phyloP scores from a whole-genome alignment of 208 protist genomes.

The Crithidia brevicula region DNA sequence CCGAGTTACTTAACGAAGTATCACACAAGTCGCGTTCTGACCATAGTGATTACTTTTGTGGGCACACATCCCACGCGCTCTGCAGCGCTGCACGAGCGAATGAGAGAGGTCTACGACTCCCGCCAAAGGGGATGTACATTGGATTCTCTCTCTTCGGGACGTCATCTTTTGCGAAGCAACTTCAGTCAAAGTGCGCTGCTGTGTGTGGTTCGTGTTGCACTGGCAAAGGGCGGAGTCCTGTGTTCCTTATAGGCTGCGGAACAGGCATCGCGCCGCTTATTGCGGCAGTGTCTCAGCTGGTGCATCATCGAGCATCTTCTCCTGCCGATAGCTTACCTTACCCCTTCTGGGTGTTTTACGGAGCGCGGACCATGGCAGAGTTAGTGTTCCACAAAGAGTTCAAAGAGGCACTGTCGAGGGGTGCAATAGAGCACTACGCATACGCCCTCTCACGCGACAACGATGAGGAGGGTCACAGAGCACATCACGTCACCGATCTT shows the following conservation, averaged over 20 bases:
- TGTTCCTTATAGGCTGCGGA: conserved; percentile 76
- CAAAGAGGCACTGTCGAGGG: conserved; percentile 36
- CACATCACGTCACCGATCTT: conserved; percentile 71
- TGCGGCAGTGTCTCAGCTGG: conserved; percentile 62
- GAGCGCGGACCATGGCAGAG: conserved; percentile 54
- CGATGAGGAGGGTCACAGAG: background rate
- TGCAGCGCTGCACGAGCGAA: conserved; percentile 19
- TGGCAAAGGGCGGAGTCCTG: conserved; percentile 10
- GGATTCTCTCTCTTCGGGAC: conserved; percentile 66
- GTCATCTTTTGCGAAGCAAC: conserved; percentile 52
- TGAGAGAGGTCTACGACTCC: background rate
- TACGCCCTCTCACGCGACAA: conserved; percentile 59
- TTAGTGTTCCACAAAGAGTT: conserved; percentile 77
- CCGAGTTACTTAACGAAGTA: conserved; percentile 36
- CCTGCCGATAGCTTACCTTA: conserved; percentile 14
- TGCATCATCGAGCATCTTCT: conserved; percentile 22
- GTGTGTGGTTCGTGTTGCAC: conserved; percentile 1
- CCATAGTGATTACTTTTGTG: conserved; percentile 25
- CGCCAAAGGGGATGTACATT: conserved; percentile 42
- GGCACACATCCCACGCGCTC: conserved; percentile 41
- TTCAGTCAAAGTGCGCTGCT: conserved; percentile 29
- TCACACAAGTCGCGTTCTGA: conserved; percentile 2
- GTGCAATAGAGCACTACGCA: conserved; percentile 65
- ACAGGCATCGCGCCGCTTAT: conserved; percentile 86
- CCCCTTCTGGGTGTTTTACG: conserved; percentile 78